phyloP scores from a whole-genome alignment of 2,329 filamentous ascomycete species.

The Ophiostoma triangulosporum region DNA sequence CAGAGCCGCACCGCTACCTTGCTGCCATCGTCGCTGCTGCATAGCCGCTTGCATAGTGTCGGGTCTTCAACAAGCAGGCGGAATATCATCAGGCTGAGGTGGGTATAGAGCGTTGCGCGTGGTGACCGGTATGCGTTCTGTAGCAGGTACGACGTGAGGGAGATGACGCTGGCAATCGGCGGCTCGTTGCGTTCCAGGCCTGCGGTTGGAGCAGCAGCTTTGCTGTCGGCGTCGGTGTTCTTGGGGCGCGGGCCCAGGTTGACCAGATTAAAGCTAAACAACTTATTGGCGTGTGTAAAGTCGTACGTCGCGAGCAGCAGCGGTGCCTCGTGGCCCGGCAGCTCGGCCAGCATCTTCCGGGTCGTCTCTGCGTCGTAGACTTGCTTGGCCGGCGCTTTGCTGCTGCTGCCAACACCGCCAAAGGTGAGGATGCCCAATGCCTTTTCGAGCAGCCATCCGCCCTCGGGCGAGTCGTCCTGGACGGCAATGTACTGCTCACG shows the following conservation, averaged over 20 bases:
- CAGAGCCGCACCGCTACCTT: slow-evolving; percentile 61
- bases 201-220: neutral
- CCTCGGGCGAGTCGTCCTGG: slow-evolving; percentile 80
- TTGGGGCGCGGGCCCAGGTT: slow-evolving; percentile 30
- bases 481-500: slow-evolving; percentile 70
- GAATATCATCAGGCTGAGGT: slow-evolving; percentile 73
- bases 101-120: slow-evolving; percentile 68
- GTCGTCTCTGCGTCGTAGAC: slow-evolving; percentile 64
- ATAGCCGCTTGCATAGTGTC: slow-evolving; percentile 68
- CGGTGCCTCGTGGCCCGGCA: slow-evolving; percentile 71
- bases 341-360: slow-evolving; percentile 63
- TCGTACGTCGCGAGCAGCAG: slow-evolving; percentile 80
- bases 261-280: slow-evolving; percentile 80
- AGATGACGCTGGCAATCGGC: slow-evolving; percentile 71
- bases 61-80: slow-evolving; percentile 80
- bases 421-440: slow-evolving; percentile 78
- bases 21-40: slow-evolving; percentile 30
- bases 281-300: slow-evolving; percentile 85
- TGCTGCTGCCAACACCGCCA: slow-evolving; percentile 34
- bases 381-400: slow-evolving; percentile 44
- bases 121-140: slow-evolving; percentile 82
- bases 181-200: slow-evolving; percentile 37
- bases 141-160: slow-evolving; percentile 79
- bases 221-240: neutral
- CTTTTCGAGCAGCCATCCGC: slow-evolving; percentile 62